Base-by-base conservation (phyloP, 805 yeast genomes). In the Metschnikowia matae region DNA sequence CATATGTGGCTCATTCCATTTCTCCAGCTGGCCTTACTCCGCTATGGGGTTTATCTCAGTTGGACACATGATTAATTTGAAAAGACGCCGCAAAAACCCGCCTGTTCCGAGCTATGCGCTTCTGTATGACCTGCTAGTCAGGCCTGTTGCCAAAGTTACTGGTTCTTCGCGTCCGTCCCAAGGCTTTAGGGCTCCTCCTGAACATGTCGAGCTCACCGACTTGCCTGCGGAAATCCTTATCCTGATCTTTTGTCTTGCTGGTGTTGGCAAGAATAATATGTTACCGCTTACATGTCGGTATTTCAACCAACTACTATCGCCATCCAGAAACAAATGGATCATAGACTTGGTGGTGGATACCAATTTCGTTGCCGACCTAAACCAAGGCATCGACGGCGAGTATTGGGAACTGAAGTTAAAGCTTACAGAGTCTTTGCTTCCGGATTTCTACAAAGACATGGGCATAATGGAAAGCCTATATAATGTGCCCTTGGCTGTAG, bases 151-250 rank as follows among this genome's bases (percentile, higher is more conserved):
- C 8, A 33, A n/a, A 42, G 32, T 42, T 2, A 14, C 45, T 1
- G 18, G 38, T 20, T 31, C 38, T 11, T 6, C 33, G 18, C 29
- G 11, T 15, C 20, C n/a, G 6, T 20, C 21, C 3, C 18, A 17
- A 8, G 35, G 26, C 18, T 15, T 18, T 11, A 29, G 23, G 13
- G 38, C 43, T 17, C 48, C 39, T 3, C 36, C 43, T n/a, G 36
- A n/a, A 17, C 39, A 38, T 3, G 29, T 35, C 31, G 44, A 54
- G 42, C 51, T 76, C 10, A 68, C 67, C 36, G 57, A 61, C 13
- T 60, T 80, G 11, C 83, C 84, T 1, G 48, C 60, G 2, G 82
- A 79, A 49, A 48, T 80, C 2, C 51, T 78, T 2, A 68, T 63
- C 23, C 59, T 58, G 38, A 69, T 80, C 8, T 73, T 76, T 56